Conservation (phyloP, 1,284 basidiomycete species). For the Ganoderma lingzhi region DNA sequence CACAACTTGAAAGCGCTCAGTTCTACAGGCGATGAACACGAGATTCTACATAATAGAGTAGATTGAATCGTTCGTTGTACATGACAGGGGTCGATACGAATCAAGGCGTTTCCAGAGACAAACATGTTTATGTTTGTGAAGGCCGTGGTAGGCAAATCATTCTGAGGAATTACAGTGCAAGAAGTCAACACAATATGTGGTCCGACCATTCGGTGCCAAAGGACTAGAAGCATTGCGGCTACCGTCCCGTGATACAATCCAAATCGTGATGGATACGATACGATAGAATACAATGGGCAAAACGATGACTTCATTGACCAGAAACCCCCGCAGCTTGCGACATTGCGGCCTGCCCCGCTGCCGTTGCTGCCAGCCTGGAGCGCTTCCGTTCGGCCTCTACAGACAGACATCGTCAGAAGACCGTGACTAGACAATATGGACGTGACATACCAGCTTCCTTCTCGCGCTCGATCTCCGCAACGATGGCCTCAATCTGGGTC, state of each 20-base stretch:
- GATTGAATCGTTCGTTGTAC: not conserved
- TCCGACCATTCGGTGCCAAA: not conserved
- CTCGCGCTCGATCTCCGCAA: conserved; percentile 91
- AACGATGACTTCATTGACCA: conserved; percentile 34
- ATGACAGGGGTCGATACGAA: not conserved
- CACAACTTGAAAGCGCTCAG: conserved; percentile 20
- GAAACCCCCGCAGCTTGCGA: conserved; percentile 48
- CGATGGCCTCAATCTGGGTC: conserved; percentile 89
- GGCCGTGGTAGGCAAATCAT: not conserved
- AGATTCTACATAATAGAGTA: no score
- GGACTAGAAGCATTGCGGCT: not conserved
- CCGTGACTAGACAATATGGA: not conserved
- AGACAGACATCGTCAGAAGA: conserved; percentile 16
- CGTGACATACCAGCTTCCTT: conserved; percentile 85
- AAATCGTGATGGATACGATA: conserved; percentile 12
- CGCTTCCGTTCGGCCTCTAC: conserved; percentile 90
- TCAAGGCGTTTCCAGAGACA: not conserved
- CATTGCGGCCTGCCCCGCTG: conserved; percentile 90
- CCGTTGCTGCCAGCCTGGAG: conserved; percentile 77
- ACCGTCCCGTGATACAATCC: not conserved
- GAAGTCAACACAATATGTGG: not conserved
- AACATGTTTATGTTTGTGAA: not conserved
- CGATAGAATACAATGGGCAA: conserved; percentile 29
- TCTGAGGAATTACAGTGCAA: not conserved
- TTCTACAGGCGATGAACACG: no score